phyloP scores from a whole-genome alignment of 73 alveolate genomes.

The Halteria grandinella region DNA sequence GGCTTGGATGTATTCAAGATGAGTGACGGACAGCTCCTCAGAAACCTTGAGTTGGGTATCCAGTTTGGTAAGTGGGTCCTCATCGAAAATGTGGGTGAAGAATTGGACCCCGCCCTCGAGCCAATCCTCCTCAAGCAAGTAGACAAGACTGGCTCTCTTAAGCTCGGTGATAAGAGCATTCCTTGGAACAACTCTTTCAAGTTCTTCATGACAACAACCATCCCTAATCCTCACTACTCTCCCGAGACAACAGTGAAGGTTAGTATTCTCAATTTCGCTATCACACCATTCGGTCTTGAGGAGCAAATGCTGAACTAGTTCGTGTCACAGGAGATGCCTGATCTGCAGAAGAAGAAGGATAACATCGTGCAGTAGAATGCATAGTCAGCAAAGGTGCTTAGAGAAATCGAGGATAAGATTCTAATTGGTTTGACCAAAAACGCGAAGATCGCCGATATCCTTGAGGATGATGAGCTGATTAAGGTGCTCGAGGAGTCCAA shows the following conservation, averaged over 20 bases:
- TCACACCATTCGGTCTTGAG: slow-evolving; percentile 99
- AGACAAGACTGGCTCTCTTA: slow-evolving; percentile 87
- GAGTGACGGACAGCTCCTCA: slow-evolving; percentile 89
- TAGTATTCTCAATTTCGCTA: slow-evolving; percentile 99
- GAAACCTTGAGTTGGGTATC: slow-evolving; percentile 94
- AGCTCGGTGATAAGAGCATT: slow-evolving; percentile 89
- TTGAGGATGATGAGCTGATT: slow-evolving; percentile 96
- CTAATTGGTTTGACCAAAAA: slow-evolving; percentile 92
- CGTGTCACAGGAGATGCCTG: slow-evolving; percentile 96
- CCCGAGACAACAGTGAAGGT: slow-evolving; percentile 99
- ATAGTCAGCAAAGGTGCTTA: slow-evolving; percentile 77
- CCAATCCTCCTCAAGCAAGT: slow-evolving; percentile 94
- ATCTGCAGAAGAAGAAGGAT: slow-evolving; percentile 91
- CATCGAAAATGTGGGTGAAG: slow-evolving; percentile 99
- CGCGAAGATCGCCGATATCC: slow-evolving; percentile 93
- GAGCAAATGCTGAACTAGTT: slow-evolving; percentile 95
- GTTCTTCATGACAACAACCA: slow-evolving; percentile 96
- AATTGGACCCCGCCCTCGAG: slow-evolving; percentile 99
- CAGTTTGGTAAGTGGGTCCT: slow-evolving; percentile 99
- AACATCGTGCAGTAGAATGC: slow-evolving; percentile 90
- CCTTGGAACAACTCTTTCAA: slow-evolving; percentile 84
- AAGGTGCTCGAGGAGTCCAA: slow-evolving; percentile 94
- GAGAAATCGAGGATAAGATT: slow-evolving; percentile 96
- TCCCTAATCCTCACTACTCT: slow-evolving; percentile 99
- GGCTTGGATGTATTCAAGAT: slow-evolving; percentile 90